A percentile compares a stretch with the other conserved stretches of the same genome.
Evolutionary conservation across 371 early-diverging fungal species (phyloP).

Genomic region (Modicella reniformis): DNA sequence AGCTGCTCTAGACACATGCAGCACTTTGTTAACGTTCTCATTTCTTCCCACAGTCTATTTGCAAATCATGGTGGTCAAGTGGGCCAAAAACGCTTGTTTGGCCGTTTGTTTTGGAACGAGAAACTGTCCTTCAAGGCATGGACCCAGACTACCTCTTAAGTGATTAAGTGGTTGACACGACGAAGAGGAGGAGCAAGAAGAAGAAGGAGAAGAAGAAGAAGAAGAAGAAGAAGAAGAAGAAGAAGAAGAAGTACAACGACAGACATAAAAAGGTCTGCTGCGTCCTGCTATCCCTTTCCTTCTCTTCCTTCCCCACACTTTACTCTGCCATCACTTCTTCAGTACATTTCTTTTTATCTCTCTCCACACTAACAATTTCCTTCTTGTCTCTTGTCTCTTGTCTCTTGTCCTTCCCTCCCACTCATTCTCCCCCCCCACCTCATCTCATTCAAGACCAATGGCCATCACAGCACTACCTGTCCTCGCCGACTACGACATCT

Average conservation of each 20-base stretch:
- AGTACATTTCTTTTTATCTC: neutral
- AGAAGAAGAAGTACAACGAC: neutral
- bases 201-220: neutral
- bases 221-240: neutral
- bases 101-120: too few species aligned
- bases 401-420: neutral
- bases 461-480: slow-evolving; percentile 47
- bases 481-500: slow-evolving; percentile 86
- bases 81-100: neutral
- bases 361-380: neutral
- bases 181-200: neutral
- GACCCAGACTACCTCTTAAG: slow-evolving; percentile 35
- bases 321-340: neutral
- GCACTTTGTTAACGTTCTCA: too few species aligned
- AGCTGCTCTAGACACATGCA: too few species aligned
- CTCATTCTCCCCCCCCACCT: neutral
- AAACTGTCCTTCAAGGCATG: neutral
- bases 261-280: neutral
- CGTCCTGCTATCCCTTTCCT: neutral
- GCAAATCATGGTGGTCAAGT: neutral
- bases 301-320: neutral
- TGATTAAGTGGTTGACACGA: slow-evolving; percentile 31
- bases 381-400: neutral
- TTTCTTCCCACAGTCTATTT: slow-evolving; percentile 12
- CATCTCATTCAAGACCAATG: slow-evolving; percentile 15